These are phyloP conservation scores for Cryptococcus depauperatus DNA, from an alignment of 1,284 basidiomycete genomes.

Conservation along the genomic window DNA sequence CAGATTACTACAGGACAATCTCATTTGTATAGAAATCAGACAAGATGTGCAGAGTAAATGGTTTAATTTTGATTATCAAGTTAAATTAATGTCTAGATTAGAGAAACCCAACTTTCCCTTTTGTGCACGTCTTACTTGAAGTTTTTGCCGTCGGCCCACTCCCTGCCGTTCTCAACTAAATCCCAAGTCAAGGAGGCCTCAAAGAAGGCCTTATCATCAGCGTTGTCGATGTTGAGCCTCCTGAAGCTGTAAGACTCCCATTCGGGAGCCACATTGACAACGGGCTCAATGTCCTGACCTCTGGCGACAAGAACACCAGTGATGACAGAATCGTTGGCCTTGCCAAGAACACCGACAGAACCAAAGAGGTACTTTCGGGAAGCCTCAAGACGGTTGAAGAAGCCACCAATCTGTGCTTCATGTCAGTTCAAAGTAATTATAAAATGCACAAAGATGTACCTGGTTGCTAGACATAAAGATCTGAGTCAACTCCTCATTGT, in stretches of 20 bases:
- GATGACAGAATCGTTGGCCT: conserved; percentile 66
- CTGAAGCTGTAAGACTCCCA: conserved; percentile 75
- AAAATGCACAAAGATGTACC: conserved; percentile 10
- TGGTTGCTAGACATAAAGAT: conserved; percentile 79
- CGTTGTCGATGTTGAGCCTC: conserved; percentile 54
- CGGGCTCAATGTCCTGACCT: conserved; percentile 58
- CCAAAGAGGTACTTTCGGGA: conserved; percentile 94
- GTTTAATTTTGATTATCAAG: too few species aligned
- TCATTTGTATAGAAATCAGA: too few species aligned
- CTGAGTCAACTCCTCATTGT: conserved; percentile 87
- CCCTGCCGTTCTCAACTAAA: conserved; percentile 73
- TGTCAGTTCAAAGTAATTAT: not conserved
- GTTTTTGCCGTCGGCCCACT: conserved; percentile 57
- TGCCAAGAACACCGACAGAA: conserved; percentile 82
- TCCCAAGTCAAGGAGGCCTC: conserved; percentile 87
- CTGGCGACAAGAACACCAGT: conserved; percentile 73
- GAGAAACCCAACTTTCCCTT: too few species aligned
- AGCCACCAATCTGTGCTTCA: conserved; percentile 74
- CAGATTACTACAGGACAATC: too few species aligned
- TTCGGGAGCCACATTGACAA: conserved; percentile 80
- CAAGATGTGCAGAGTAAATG: too few species aligned
- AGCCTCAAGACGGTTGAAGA: conserved; percentile 92
- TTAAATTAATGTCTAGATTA: too few species aligned
- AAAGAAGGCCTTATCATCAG: conserved; percentile 75
- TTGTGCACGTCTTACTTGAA: conserved; percentile 37